Base-by-base conservation (phyloP, 495 filamentous ascomycete species). In the Penicillium egyptiacum region DNA sequence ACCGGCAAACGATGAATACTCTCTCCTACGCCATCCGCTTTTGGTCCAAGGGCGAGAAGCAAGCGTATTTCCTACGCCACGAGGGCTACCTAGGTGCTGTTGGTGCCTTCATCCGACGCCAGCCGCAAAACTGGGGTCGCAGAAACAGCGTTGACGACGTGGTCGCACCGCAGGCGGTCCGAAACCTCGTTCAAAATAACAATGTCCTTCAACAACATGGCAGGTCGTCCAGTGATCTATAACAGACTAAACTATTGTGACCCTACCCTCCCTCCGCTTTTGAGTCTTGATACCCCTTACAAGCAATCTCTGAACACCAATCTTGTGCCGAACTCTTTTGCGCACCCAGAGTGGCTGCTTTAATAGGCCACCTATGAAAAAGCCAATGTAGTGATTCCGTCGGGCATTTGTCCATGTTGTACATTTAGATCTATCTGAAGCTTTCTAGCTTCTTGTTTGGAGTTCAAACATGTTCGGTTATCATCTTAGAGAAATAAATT, bases 61-160 rank as follows among this genome's bases (percentile, higher is more conserved):
- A 96, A 71, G 93, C 94, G 9, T 98, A 96, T 72, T 98, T 98
- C 68, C 70, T 98, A 41, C 85, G 95, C 10, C 94, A 98, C 63
- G 94, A 98, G 65, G 94, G 94, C 25, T 98, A 96, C 74, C 80
- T 98, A 2, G 94, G 94, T n/a, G 88, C 94, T 12, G 94, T 98
- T 2, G 94, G 94, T 7, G 94, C 93, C 0, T 98, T 98, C 70
- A 71, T 98, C 42, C 94, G 91, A 70, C 80, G 91, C 31, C 91
- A 96, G 70, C 93, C 94, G 1, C 80, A 76, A 45, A 96, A 96
- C 64, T 98, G 93, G 93, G 93, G 93, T 3, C 81, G 93, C 49
- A 78, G 93, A 57, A 89, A 87, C 35, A 94, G 90, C 63, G 61
- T 86, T 19, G 84, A 87, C 47, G 79, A 81, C 19, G 55, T 69